Evolutionary conservation across 495 filamentous ascomycete species (phyloP).

Genomic region (Neurospora terricola): DNA sequence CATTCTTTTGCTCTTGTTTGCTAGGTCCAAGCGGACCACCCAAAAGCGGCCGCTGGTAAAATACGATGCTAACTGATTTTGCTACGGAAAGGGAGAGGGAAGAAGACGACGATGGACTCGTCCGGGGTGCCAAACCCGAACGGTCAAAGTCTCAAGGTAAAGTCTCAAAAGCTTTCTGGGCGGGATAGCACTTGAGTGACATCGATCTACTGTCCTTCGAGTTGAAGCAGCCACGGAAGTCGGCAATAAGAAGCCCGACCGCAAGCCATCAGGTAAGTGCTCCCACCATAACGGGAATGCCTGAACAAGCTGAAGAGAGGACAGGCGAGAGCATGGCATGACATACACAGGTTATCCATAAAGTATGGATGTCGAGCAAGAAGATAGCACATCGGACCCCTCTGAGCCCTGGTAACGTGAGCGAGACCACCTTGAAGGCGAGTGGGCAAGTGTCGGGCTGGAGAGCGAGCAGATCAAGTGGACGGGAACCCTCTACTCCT

Average conservation of each 20-base stretch:
- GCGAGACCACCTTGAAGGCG: neutral
- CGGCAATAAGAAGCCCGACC: too few species aligned
- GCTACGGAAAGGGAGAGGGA: neutral
- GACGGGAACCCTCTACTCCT: slow-evolving; percentile 16
- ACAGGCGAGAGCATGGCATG: neutral
- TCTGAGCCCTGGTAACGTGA: neutral
- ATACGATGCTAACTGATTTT: neutral
- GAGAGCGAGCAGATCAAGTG: neutral
- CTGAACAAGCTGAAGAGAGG: neutral
- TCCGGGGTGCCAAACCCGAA: neutral
- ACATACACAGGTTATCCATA: neutral
- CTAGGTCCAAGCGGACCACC: neutral
- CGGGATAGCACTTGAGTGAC: too few species aligned
- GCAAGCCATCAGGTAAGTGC: neutral
- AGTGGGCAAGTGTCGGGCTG: neutral
- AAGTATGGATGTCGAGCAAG: neutral
- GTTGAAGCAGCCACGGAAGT: too few species aligned
- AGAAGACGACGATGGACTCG: neutral
- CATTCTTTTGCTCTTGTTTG: too few species aligned
- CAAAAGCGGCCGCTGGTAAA: neutral
- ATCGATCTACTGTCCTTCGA: too few species aligned
- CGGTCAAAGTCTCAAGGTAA: neutral
- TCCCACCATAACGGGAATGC: neutral
- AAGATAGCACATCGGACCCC: neutral
- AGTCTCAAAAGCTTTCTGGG: neutral